Base-by-base conservation (phyloP, 345 rosid genomes). In the Eutrema heterophyllum region DNA sequence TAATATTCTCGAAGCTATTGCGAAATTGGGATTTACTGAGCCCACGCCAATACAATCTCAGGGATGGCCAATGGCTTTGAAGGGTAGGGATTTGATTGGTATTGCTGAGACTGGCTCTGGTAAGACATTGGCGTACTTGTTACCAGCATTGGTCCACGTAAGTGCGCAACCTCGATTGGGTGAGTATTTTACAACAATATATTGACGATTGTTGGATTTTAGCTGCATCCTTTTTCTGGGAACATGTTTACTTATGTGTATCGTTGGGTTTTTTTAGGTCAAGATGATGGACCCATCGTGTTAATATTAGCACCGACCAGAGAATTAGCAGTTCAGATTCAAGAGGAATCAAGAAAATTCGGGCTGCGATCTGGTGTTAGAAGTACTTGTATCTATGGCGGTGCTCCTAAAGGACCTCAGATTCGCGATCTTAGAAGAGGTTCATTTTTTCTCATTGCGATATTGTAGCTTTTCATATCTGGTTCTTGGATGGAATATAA, bases 21-120 rank as follows among this genome's bases (percentile, higher is more conserved):
- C 91, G 32, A 89, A 80, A 46, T 61, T 89, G 85, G 98, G 98
- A 62, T 94, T 94, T 66, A 88, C 80, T 49, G 97, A 95, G 86
- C 99, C 99, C 18, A 92, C 97, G 2, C 86, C 99, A 0, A 95
- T 95, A 75, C 99, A 95, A 79, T 81, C 98, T 67, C 97, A 90
- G 78, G 98, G 97, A 8, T 92, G 97, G 98, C 98, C 99, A 0
- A 90, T 95, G 99, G 99, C 98, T 36, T 80, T 95, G 36, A 92
- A 92, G 87, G 96, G 97, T 74, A 90, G 93, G 70, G 98, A 92
- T 83, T 68, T 95, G 56, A 78, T 95, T 63, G 99, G 98, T 27
- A 95, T 95, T 72, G 98, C 98, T 6, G 99, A 92, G 88, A 92
- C 98, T 27, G 99, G 98, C 63, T 94, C 99, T 70, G 99, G 99